phyloP scores from a whole-genome alignment of 2,329 filamentous ascomycete species.

The Penicillium sp. region DNA sequence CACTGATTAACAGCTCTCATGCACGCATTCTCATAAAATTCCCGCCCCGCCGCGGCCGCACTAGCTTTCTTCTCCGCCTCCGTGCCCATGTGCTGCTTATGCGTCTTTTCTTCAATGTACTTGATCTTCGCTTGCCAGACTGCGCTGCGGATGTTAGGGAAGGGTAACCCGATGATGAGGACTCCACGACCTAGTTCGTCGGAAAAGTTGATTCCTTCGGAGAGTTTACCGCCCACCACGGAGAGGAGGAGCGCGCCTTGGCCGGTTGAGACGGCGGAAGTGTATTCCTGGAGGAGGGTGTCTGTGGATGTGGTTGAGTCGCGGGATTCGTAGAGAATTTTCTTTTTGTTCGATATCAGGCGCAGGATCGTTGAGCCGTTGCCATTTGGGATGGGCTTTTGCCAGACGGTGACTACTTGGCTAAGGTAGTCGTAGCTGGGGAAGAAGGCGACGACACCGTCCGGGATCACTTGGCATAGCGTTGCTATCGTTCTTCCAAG shows the following conservation, averaged over 20 bases:
- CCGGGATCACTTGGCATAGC: constrained; percentile 73
- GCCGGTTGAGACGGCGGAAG: constrained; percentile 62
- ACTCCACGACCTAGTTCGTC: constrained; percentile 87
- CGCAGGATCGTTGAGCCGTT: constrained; percentile 35
- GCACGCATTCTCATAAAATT: constrained; percentile 92
- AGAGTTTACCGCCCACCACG: constrained; percentile 92
- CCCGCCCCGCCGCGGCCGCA: constrained; percentile 61
- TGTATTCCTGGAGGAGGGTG: constrained; percentile 73
- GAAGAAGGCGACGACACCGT: constrained; percentile 93
- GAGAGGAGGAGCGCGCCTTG: constrained; percentile 81
- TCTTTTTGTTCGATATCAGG: constrained; percentile 43
- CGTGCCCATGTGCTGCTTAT: constrained; percentile 33
- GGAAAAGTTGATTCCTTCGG: constrained; percentile 97
- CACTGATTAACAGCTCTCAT: constrained; percentile 98
- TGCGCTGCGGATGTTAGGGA: constrained; percentile 83
- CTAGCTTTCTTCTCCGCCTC: constrained; percentile 38
- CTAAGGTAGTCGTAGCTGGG: constrained; percentile 92
- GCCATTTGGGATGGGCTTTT: constrained; percentile 41
- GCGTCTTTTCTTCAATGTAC: constrained; percentile 72
- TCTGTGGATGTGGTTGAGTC: constrained; percentile 57
- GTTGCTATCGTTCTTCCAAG: constrained; percentile 74
- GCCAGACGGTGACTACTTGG: constrained; percentile 69
- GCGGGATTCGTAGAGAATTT: constrained; percentile 60
- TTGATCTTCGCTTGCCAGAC: constrained; percentile 93
- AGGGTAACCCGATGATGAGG: constrained; percentile 88